phyloP scores from a whole-genome alignment of 2,329 filamentous ascomycete species.

The Macrophomina tecta region DNA sequence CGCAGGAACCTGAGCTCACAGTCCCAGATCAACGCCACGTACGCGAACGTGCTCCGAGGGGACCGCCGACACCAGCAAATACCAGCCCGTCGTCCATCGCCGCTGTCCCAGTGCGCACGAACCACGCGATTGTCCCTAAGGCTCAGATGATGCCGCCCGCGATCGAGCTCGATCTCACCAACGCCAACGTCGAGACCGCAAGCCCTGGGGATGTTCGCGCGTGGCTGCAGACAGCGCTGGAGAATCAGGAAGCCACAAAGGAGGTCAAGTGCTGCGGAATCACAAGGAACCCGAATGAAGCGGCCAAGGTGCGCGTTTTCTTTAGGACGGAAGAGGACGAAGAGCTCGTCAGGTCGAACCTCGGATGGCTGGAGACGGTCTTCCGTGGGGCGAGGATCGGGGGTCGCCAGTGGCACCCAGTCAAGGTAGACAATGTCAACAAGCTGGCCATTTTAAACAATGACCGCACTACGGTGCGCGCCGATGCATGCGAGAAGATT shows the following conservation, averaged over 20 bases:
- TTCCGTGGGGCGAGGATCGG: slow-evolving; percentile 1
- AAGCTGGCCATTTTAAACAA: background rate
- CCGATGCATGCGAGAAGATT: slow-evolving; percentile 43
- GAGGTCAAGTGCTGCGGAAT: background rate
- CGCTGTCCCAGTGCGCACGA: background rate
- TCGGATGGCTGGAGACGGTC: background rate
- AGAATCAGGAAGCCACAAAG: background rate
- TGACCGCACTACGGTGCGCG: slow-evolving; percentile 33
- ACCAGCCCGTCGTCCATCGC: background rate
- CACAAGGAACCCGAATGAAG: background rate
- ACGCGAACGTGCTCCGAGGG: background rate
- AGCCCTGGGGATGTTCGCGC: background rate
- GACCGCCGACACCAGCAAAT: background rate
- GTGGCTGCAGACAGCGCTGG: background rate
- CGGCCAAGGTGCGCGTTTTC: background rate
- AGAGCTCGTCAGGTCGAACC: slow-evolving; percentile 1
- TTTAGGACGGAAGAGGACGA: background rate
- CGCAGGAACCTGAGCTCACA: background rate
- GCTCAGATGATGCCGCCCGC: background rate
- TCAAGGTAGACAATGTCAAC: slow-evolving; percentile 5
- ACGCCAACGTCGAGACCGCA: background rate
- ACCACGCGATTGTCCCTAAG: background rate
- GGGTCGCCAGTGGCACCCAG: background rate
- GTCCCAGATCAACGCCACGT: background rate
- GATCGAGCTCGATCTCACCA: background rate